Percentiles rank a stretch among this genome's conserved stretches.
Conservation (phyloP, 1,284 basidiomycete genomes). For the Sporisorium graminicola region DNA sequence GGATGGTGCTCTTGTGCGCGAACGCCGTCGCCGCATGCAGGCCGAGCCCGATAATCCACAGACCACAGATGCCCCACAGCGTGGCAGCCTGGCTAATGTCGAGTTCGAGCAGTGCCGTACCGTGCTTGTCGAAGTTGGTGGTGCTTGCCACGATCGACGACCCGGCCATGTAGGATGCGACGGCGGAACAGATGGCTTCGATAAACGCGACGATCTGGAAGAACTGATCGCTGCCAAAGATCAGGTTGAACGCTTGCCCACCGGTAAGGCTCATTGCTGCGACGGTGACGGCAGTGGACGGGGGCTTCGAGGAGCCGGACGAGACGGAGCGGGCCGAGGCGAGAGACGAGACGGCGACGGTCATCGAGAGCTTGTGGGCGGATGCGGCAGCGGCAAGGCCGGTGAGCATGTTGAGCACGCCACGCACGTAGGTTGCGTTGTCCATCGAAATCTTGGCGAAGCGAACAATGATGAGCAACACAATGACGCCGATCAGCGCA, state of each 20-base stretch:
- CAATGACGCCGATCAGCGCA: slow-evolving; percentile 41
- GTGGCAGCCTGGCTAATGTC: slow-evolving; percentile 49
- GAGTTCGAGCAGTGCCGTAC: slow-evolving; percentile 29
- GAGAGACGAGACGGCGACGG: slow-evolving; percentile 39
- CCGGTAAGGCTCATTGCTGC: slow-evolving; percentile 37
- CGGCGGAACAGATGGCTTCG: slow-evolving; percentile 45
- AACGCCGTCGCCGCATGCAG: slow-evolving; percentile 44
- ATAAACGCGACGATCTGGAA: slow-evolving; percentile 48
- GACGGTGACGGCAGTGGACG: slow-evolving; percentile 24
- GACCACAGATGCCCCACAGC: slow-evolving; percentile 47
- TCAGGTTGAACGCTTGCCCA: slow-evolving; percentile 40
- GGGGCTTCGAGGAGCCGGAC: slow-evolving; percentile 18
- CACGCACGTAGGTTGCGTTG: slow-evolving; percentile 47
- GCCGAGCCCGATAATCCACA: slow-evolving; percentile 40
- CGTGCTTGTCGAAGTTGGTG: slow-evolving; percentile 21
- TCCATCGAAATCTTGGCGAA: slow-evolving; percentile 33
- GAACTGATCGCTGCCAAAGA: slow-evolving; percentile 48
- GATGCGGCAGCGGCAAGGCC: slow-evolving; percentile 42
- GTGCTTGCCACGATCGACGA: slow-evolving; percentile 28
- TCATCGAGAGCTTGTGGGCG: slow-evolving; percentile 50
- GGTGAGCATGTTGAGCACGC: slow-evolving; percentile 51
- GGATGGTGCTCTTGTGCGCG: slow-evolving; percentile 43
- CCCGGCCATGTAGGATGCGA: slow-evolving; percentile 47
- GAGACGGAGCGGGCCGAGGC: slow-evolving; percentile 16
- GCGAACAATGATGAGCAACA: slow-evolving; percentile 43